Evolutionary conservation across 2,329 filamentous ascomycete genomes (phyloP).

Genomic region (Colletotrichum liriopes): DNA sequence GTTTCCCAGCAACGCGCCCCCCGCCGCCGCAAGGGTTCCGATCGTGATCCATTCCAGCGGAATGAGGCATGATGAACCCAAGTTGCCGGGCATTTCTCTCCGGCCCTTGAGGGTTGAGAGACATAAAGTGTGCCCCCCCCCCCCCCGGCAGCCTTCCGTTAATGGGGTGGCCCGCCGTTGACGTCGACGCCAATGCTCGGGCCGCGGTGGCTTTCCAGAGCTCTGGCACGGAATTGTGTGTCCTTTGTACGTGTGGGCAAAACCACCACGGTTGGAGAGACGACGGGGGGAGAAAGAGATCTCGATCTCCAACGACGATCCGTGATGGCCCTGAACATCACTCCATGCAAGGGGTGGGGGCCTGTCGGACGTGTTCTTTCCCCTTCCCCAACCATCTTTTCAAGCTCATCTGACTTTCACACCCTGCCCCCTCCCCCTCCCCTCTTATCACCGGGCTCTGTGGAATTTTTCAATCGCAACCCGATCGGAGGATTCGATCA

Average conservation of each 20-base stretch:
- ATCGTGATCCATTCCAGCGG: background rate
- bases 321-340: slow-evolving; percentile 2
- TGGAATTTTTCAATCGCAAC: background rate
- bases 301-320: background rate
- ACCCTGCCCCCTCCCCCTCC: background rate
- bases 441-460: background rate
- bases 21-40: too few relatives aligned
- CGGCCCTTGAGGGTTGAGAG: background rate
- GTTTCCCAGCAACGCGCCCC: background rate
- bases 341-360: background rate
- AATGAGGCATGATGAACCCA: background rate
- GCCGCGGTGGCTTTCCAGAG: background rate
- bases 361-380: background rate
- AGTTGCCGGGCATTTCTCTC: background rate
- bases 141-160: background rate
- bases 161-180: background rate
- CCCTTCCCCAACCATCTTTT: background rate
- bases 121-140: background rate
- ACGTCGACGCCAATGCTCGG: background rate
- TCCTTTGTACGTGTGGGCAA: background rate
- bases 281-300: background rate
- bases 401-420: background rate
- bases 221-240: background rate
- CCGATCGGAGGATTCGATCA: background rate
- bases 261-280: background rate